Base-by-base conservation (phyloP, 129 eudicot genomes). In the Sambucus nigra region DNA sequence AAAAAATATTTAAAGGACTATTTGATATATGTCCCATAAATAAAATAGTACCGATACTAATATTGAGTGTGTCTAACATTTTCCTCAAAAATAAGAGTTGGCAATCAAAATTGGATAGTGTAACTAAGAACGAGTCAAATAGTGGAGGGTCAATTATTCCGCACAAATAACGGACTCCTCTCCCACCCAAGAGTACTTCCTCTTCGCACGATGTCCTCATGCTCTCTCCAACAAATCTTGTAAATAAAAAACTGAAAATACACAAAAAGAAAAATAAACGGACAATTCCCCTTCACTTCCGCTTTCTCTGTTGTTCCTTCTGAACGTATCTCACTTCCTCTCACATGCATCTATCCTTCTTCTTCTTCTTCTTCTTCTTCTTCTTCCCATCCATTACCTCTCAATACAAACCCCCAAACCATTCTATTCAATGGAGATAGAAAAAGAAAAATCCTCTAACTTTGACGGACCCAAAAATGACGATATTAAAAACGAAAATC, bases 341-440 rank as follows among this genome's bases (percentile, higher is more conserved):
- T 24, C 8, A 11, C 21, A 3, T 50, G 54, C 47, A 7, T 26
- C n/a, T 12, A 42, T 32, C 24, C 5, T 26, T 6, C 51, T 15
- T 41, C 13, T 15, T 25, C 38, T 20, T 51, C 1, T 16, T 5
- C 17, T 11, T 45, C 25, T 26, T 21, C 53, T 28, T 15, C 9
- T 24, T 22, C 42, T 17, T 25, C 23, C 59, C 23, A 8, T n/a
- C 41, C 6, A 10, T 48, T 14, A 41, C 25, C 55, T 51, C 56
- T 56, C 28, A 45, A 54, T 2, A 13, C 52, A 58, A 46, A n/a
- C 14, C 19, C 25, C n/a, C 7, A 2, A 32, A 51, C 19, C 1
- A 33, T 7, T 17, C 21, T 15, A 0, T 5, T 35, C 60, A 25
- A 73, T 73, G 79, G 79, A 73, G 49, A 25, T 55, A 16, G 73